Conservation (phyloP, 2,329 filamentous ascomycete genomes). For the Raffaelea deltoideospora region DNA sequence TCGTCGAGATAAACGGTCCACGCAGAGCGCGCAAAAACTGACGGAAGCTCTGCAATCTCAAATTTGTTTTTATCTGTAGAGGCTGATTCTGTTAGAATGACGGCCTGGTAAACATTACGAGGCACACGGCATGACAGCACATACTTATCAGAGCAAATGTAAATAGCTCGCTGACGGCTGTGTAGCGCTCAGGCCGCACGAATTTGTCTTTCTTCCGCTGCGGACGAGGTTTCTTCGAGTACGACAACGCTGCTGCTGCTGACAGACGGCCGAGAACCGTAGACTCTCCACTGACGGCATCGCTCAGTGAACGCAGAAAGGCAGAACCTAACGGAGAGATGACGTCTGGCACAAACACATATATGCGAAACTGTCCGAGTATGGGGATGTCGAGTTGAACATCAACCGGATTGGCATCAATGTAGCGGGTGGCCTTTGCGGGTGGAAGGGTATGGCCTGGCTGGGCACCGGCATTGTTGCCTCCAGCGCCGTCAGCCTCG, state of each 20-base stretch:
- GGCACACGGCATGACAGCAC: conserved; percentile 12
- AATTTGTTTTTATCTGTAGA: conserved; percentile 44
- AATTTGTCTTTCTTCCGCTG: conserved; percentile 47
- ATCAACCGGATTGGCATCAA: conserved; percentile 65
- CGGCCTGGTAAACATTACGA: conserved; percentile 11
- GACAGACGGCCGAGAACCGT: conserved; percentile 45
- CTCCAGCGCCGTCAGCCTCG: conserved; percentile 22
- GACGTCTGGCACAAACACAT: conserved; percentile 52
- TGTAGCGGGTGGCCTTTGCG: conserved; percentile 55
- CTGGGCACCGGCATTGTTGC: conserved; percentile 21
- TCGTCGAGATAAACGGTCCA: conserved; percentile 64
- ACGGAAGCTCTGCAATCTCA: conserved; percentile 50
- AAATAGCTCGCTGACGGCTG: conserved; percentile 49
- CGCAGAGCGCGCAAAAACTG: conserved; percentile 42
- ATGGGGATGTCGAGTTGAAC: conserved; percentile 64
- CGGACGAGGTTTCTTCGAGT: conserved; percentile 40
- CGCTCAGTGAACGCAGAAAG: conserved; percentile 47
- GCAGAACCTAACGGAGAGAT: conserved; percentile 23
- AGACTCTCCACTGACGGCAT: conserved; percentile 29
- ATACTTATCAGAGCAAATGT: conserved; percentile 54
- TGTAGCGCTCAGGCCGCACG: conserved; percentile 54
- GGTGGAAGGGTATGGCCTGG: conserved; percentile 45
- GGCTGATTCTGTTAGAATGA: conserved; percentile 20
- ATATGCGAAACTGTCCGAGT: conserved; percentile 64
- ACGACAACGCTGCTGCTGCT: conserved; percentile 42